A percentile compares a stretch with the other conserved stretches of the same genome.
These are phyloP conservation scores for Pseudocercospora eumusae DNA, from an alignment of 2,329 filamentous ascomycete species.

Conservation along the genomic window DNA sequence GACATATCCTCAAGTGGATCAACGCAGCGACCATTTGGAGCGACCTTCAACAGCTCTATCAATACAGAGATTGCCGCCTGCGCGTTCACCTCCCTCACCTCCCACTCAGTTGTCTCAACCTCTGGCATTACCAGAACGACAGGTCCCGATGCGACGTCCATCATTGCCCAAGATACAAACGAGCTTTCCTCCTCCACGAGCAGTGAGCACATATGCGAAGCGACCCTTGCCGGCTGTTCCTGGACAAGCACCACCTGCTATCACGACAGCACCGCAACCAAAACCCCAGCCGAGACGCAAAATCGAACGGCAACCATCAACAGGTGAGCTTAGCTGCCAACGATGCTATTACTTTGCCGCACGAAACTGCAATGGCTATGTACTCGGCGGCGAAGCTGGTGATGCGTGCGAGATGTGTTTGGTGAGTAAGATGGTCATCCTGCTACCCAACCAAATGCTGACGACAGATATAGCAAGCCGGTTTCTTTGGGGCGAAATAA, in stretches of 20 bases:
- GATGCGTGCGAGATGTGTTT: constrained; percentile 40
- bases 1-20: constrained; percentile 32
- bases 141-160: constrained; percentile 21
- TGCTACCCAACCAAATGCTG: background rate
- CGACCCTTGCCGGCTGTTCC: constrained; percentile 28
- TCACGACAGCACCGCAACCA: constrained; percentile 6
- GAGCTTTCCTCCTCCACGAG: constrained; percentile 29
- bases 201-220: constrained; percentile 27
- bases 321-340: constrained; percentile 38
- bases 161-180: constrained; percentile 34
- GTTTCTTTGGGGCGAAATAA: constrained; percentile 36
- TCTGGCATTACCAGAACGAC: background rate
- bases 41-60: constrained; percentile 13
- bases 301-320: constrained; percentile 18
- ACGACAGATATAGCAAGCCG: constrained; percentile 32
- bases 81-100: constrained; percentile 20
- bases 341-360: constrained; percentile 43
- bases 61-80: constrained; percentile 8
- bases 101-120: background rate
- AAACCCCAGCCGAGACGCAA: constrained; percentile 13
- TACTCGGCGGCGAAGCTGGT: constrained; percentile 38
- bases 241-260: constrained; percentile 11
- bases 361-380: constrained; percentile 41
- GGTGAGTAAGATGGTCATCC: constrained; percentile 23
- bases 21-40: constrained; percentile 15